Conservation (phyloP, 805 yeast genomes). For the Blastobotrys peoriensis region DNA sequence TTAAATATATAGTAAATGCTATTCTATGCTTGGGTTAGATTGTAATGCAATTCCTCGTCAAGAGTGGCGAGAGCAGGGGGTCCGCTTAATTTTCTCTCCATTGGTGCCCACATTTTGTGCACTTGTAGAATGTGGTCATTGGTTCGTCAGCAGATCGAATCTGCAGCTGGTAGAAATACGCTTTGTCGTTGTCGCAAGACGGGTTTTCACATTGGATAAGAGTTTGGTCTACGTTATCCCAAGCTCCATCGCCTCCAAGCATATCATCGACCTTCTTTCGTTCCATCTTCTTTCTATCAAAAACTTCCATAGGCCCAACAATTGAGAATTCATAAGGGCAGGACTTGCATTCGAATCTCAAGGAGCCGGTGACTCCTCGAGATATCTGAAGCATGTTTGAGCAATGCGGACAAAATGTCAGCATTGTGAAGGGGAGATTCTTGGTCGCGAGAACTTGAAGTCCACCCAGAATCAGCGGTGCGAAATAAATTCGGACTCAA, state of each 20-base stretch:
- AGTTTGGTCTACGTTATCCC: conserved; percentile 99
- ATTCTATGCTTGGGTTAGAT: too few relatives aligned
- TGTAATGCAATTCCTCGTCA: too few relatives aligned
- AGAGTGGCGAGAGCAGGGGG: too few relatives aligned
- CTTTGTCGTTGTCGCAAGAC: conserved; percentile 79
- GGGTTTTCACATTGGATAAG: conserved; percentile 87
- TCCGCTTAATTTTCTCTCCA: conserved; percentile 92
- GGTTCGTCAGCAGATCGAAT: conserved; percentile 99
- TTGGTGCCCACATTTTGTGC: conserved; percentile 87
- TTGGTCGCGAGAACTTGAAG: too few relatives aligned
- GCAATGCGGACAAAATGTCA: conserved; percentile 93
- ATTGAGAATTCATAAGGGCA: conserved; percentile 95
- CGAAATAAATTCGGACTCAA: too few relatives aligned
- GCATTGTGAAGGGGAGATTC: too few relatives aligned
- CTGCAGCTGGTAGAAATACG: conserved; percentile 94
- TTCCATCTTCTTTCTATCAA: conserved; percentile 73
- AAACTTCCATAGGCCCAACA: conserved; percentile 66
- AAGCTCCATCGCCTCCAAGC: conserved; percentile 92
- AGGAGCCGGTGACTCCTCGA: conserved; percentile 47
- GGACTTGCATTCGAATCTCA: conserved; percentile 79
- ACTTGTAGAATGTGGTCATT: conserved; percentile 96
- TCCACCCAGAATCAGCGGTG: too few relatives aligned
- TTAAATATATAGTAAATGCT: too few relatives aligned
- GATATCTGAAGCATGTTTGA: conserved; percentile 81
- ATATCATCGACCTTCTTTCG: conserved; percentile 95